These are phyloP conservation scores for Cochlearia excelsa DNA, from an alignment of 345 rosid genomes.

Conservation along the genomic window DNA sequence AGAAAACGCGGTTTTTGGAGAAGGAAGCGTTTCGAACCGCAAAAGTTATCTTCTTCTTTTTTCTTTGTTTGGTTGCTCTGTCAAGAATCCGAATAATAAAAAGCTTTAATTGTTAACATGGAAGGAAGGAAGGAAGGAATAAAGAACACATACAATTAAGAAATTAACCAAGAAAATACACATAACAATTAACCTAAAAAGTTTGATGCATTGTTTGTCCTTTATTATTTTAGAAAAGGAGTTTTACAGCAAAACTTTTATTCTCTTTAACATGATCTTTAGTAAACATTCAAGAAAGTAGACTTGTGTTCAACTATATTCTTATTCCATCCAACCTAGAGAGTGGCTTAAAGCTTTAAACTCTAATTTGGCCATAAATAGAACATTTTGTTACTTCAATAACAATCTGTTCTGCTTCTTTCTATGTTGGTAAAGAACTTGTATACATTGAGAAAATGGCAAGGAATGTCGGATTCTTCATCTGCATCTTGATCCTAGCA, in stretches of 20 bases:
- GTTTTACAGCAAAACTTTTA: slow-evolving; percentile 26
- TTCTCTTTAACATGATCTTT: slow-evolving; percentile 27
- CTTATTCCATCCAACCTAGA: slow-evolving; percentile 34
- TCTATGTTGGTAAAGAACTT: slow-evolving; percentile 15
- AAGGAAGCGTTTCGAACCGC: neutral
- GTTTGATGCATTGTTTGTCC: neutral
- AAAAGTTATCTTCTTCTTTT: slow-evolving; percentile 2
- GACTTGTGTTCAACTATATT: slow-evolving; percentile 25
- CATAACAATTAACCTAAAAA: neutral
- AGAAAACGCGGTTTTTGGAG: neutral
- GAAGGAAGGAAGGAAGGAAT: slow-evolving; percentile 20
- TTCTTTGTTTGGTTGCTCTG: slow-evolving; percentile 37
- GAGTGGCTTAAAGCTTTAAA: slow-evolving; percentile 22
- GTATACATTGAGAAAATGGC: slow-evolving; percentile 23
- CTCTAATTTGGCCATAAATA: slow-evolving; percentile 13
- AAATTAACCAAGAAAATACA: neutral
- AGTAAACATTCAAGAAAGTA: slow-evolving; percentile 19
- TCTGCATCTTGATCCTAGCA: slow-evolving; percentile 39
- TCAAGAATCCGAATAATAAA: slow-evolving; percentile 36
- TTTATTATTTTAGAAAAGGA: neutral
- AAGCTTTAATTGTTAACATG: slow-evolving; percentile 12
- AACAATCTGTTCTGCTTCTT: slow-evolving; percentile 22
- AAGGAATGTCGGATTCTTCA: slow-evolving; percentile 32
- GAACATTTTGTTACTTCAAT: slow-evolving; percentile 19
- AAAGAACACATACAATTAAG: slow-evolving; percentile 14